Evolutionary conservation across 768 basidiomycete genomes (phyloP).

Genomic region (Pholiota molesta): DNA sequence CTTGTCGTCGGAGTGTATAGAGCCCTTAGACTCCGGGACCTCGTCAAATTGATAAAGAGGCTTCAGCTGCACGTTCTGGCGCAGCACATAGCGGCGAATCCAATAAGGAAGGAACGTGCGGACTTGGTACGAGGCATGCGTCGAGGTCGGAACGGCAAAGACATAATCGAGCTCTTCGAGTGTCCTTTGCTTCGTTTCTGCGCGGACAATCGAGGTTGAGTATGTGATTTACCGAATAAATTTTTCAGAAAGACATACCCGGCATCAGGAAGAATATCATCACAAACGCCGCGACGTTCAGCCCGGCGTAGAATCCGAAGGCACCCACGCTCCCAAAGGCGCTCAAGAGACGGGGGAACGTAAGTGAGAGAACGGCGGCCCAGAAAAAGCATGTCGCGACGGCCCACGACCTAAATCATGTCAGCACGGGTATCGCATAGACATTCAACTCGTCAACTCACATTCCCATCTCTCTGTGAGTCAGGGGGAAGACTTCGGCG

Average conservation of each 20-base stretch:
- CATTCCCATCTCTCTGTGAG: constrained; percentile 71
- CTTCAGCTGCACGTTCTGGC: constrained; percentile 38
- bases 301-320: constrained; percentile 60
- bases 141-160: constrained; percentile 52
- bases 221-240: not conserved
- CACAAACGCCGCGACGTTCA: constrained; percentile 51
- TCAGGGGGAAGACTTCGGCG: constrained; percentile 89
- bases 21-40: constrained; percentile 24
- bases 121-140: constrained; percentile 47
- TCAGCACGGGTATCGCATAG: constrained; percentile 25
- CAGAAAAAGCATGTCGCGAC: constrained; percentile 54
- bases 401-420: constrained; percentile 49
- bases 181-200: constrained; percentile 56
- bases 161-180: constrained; percentile 55
- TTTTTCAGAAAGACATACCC: constrained; percentile 33
- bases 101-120: constrained; percentile 52
- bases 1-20: too few species aligned
- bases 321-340: constrained; percentile 49
- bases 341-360: constrained; percentile 59
- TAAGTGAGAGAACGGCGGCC: constrained; percentile 56
- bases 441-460: constrained; percentile 29
- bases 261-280: constrained; percentile 62
- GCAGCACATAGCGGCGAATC: constrained; percentile 48
- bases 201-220: constrained; percentile 2
- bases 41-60: constrained; percentile 58